Percentiles rank a stretch among this genome's conserved stretches.
Evolutionary conservation across 768 basidiomycete genomes (phyloP).

Genomic region (Russula virescens): DNA sequence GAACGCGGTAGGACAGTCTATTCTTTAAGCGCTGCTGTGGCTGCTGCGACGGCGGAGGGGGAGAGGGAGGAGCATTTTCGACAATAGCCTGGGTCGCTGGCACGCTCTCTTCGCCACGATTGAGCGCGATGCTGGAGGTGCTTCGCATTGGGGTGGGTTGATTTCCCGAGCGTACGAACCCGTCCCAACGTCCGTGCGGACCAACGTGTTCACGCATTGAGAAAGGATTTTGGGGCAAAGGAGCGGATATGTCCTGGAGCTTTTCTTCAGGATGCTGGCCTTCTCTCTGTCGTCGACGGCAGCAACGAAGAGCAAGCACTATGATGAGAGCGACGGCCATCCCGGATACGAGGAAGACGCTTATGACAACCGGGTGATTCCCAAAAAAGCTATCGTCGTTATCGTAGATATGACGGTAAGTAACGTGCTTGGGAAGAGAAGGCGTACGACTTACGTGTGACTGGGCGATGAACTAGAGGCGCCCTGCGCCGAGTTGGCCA

Average conservation of each 20-base stretch:
- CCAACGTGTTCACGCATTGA: background rate
- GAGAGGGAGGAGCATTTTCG: background rate
- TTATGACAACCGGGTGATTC: conserved; percentile 64
- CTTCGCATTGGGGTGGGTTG: background rate
- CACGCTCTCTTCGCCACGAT: conserved; percentile 1
- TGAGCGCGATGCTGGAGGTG: background rate
- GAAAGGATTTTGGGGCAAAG: conserved; percentile 34
- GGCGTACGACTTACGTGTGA: conserved; percentile 15
- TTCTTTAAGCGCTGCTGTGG: background rate
- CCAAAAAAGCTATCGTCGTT: conserved; percentile 47
- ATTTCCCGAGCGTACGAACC: background rate
- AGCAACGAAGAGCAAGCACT: conserved; percentile 40
- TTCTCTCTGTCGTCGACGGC: conserved; percentile 38
- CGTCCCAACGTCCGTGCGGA: background rate
- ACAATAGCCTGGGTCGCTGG: background rate
- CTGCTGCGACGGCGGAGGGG: background rate
- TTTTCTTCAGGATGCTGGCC: background rate
- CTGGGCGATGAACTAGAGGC: background rate
- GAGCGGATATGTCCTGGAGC: conserved; percentile 24
- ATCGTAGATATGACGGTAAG: background rate
- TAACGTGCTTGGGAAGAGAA: background rate
- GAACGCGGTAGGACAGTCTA: conserved; percentile 11
- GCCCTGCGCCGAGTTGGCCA: conserved; percentile 42
- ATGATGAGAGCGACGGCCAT: conserved; percentile 45
- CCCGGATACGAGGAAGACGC: conserved; percentile 67